phyloP scores from a whole-genome alignment of 345 rosid species.

The Zanthoxylum bungeanum region DNA sequence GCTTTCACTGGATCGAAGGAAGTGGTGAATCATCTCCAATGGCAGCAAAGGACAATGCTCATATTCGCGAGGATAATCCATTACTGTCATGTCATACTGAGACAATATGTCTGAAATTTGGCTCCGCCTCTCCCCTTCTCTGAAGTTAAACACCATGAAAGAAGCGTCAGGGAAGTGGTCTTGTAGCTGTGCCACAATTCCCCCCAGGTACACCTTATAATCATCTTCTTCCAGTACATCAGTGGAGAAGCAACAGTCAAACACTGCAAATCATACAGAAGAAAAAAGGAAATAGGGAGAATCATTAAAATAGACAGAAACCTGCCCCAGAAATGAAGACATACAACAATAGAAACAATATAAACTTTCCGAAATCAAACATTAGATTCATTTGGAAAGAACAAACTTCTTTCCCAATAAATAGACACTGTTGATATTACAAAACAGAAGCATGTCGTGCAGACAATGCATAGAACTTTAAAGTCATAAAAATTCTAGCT shows the following conservation, averaged over 20 bases:
- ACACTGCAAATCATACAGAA: slow-evolving; percentile 63
- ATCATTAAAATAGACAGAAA: background rate
- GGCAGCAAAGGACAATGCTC: slow-evolving; percentile 89
- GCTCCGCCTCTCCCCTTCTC: slow-evolving; percentile 93
- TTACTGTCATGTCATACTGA: slow-evolving; percentile 91
- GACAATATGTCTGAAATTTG: slow-evolving; percentile 82
- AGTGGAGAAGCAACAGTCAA: slow-evolving; percentile 98
- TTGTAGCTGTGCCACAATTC: slow-evolving; percentile 93
- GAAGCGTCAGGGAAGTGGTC: slow-evolving; percentile 94
- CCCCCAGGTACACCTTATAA: slow-evolving; percentile 85
- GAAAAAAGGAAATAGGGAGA: background rate
- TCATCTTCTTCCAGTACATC: slow-evolving; percentile 92
- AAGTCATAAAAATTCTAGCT: background rate
- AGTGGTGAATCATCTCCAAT: slow-evolving; percentile 92
- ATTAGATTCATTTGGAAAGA: background rate
- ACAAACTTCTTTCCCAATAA: background rate
- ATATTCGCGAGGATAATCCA: slow-evolving; percentile 96
- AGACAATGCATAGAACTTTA: background rate
- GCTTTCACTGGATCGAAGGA: slow-evolving; percentile 89
- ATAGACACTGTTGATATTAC: background rate
- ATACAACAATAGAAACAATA: too few species aligned
- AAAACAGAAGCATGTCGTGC: too few species aligned
- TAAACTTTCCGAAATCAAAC: background rate
- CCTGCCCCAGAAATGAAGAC: background rate
- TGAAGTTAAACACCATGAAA: slow-evolving; percentile 95